phyloP scores from a whole-genome alignment of 1,139 yeast genomes.

The Yamadazyma friedrichii region DNA sequence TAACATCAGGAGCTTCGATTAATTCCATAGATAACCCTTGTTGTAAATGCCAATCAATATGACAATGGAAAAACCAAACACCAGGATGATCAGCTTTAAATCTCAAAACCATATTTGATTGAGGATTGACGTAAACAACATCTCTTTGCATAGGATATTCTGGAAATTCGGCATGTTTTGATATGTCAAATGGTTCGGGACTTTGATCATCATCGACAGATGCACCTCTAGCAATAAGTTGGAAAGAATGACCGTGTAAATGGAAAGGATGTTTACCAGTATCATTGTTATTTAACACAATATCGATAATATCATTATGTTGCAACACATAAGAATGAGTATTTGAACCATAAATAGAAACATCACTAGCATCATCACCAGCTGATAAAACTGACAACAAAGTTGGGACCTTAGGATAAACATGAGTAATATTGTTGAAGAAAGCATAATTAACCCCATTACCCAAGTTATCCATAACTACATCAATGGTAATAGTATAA shows the following conservation, averaged over 20 bases:
- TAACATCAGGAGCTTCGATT: conserved; percentile 67
- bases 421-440: conserved; percentile 65
- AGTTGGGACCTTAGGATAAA: conserved; percentile 66
- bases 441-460: conserved; percentile 76
- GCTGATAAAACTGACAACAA: conserved; percentile 56
- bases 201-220: conserved; percentile 49
- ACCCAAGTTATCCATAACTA: conserved; percentile 66
- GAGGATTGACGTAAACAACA: conserved; percentile 60
- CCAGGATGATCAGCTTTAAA: conserved; percentile 85
- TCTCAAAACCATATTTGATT: conserved; percentile 64
- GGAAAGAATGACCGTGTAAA: conserved; percentile 83
- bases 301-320: conserved; percentile 63
- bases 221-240: conserved; percentile 61
- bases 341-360: conserved; percentile 64
- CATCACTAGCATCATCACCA: conserved; percentile 45
- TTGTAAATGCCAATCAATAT: conserved; percentile 89
- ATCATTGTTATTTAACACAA: conserved; percentile 71
- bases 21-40: conserved; percentile 78
- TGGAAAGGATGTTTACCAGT: conserved; percentile 95
- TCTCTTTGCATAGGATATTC: conserved; percentile 65
- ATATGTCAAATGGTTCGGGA: conserved; percentile 50
- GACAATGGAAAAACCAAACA: conserved; percentile 93
- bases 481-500: conserved; percentile 54
- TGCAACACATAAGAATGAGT: conserved; percentile 62
- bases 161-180: conserved; percentile 55